phyloP scores from a whole-genome alignment of 2,329 filamentous ascomycete genomes.

The Nakataea oryzae region DNA sequence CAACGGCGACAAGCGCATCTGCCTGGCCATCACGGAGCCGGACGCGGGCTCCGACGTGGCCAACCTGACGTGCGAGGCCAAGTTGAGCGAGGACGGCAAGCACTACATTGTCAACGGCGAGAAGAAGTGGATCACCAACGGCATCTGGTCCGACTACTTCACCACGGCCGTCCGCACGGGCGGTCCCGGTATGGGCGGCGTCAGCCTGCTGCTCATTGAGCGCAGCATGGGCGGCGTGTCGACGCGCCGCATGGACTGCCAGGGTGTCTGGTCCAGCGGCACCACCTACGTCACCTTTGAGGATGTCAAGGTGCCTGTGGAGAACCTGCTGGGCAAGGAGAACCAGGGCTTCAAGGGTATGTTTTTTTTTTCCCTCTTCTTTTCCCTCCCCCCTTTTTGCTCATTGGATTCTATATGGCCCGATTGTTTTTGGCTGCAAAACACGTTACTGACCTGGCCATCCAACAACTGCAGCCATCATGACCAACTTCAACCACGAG shows the following conservation, averaged over 20 bases:
- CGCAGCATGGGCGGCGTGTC: constrained; percentile 73
- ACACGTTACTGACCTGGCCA: constrained; percentile 7
- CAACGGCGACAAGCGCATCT: constrained; percentile 91
- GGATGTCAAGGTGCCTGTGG: constrained; percentile 98
- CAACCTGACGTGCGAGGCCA: constrained; percentile 90
- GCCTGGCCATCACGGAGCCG: constrained; percentile 91
- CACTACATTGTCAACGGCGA: constrained; percentile 99
- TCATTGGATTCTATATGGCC: too few species aligned
- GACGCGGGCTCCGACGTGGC: constrained; percentile 94
- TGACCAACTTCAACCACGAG: constrained; percentile 99
- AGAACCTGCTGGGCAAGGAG: constrained; percentile 95
- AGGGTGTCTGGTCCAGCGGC: constrained; percentile 90
- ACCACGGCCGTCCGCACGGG: constrained; percentile 91
- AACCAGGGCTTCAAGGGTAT: constrained; percentile 89
- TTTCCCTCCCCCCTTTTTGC: neutral
- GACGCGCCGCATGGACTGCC: constrained; percentile 95
- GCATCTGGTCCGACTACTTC: constrained; percentile 95
- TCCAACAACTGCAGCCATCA: constrained; percentile 55
- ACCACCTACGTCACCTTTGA: constrained; percentile 98
- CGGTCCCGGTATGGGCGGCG: constrained; percentile 80
- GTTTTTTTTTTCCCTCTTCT: constrained; percentile 5
- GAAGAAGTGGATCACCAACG: constrained; percentile 99
- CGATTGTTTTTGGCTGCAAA: neutral
- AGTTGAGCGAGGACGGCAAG: constrained; percentile 89
- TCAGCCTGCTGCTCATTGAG: constrained; percentile 88